Evolutionary conservation across 352 stramenopile genomes (phyloP), one percentile per base, ranked within the genome.

Genomic region (Phytophthora citricola): DNA sequence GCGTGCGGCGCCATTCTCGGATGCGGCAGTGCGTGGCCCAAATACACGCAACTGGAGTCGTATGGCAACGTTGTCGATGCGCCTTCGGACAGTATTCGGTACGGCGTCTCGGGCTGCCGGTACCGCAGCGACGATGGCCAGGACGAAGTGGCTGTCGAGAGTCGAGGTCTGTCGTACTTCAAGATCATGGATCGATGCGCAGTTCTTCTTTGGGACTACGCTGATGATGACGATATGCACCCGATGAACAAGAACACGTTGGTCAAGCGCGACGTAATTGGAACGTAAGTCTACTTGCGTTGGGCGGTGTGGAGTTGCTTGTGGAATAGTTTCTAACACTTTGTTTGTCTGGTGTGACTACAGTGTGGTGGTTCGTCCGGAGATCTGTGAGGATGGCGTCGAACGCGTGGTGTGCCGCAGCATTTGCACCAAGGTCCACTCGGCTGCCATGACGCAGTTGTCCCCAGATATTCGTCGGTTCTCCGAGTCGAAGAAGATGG

Each of bases 341-440:
- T 63, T 46, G 0, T 48, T 34, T 52, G 10, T 14, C n/a, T 71
- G 22, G 20, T 63, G 7, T 59, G 24, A 34, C 47, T 41, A 36
- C 44, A 80, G 72, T 49, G 49, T 77, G 36, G 51, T 77, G 12
- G 58, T 78, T 27, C 69, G 69, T 8, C 65, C 60, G 31, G 73
- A 81, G 41, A 61, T 69, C 24, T 81, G 73, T 39, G 66, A 66
- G 24, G 73, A 81, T 36, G 73, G 73, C 20, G 22, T 76, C 4
- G 54, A 78, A 50, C 73, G 73, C 14, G 64, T 78, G 12, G 69
- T 81, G 26, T 75, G 60, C 41, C 73, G 73, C 22, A 71, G 55
- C 26, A 71, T 76, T 43, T 78, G 73, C 58, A 78, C 69, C 3
- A 81, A 81, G 49, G 45, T 75, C 32, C 68, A 77, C 61, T 70